Conservation (phyloP, 1,139 yeast genomes). For the Kodamaea ohmeri region DNA sequence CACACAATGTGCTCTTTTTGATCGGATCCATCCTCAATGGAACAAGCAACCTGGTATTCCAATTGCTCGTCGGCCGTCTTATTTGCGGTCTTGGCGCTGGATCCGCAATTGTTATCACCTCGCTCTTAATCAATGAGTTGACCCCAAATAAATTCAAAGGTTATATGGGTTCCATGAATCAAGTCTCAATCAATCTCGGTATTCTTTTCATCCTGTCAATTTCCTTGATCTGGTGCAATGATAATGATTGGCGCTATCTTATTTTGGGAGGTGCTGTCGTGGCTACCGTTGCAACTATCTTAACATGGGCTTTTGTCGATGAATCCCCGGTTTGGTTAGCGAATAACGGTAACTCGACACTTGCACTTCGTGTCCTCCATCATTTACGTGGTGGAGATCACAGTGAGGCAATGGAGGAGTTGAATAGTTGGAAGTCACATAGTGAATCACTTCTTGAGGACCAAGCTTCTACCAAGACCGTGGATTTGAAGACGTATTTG, state of each 20-base stretch:
- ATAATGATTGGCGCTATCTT: conserved; percentile 68
- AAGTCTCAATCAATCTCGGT: conserved; percentile 80
- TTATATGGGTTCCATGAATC: conserved; percentile 82
- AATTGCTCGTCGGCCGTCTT: conserved; percentile 66
- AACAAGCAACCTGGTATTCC: conserved; percentile 40
- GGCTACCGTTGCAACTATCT: conserved; percentile 47
- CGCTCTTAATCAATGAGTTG: conserved; percentile 76
- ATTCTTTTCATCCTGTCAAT: conserved; percentile 73
- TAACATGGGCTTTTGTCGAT: conserved; percentile 45
- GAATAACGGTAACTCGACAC: conserved; percentile 29
- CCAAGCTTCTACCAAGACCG: conserved; percentile 13
- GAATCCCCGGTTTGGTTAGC: conserved; percentile 88
- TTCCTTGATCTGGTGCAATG: conserved; percentile 67
- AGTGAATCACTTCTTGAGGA: conserved; percentile 8
- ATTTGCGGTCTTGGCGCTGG: conserved; percentile 88
- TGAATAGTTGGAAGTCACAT: conserved; percentile 32
- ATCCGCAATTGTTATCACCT: conserved; percentile 77
- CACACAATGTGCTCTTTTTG: conserved; percentile 55
- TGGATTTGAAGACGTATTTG: conserved; percentile 45
- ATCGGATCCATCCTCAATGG: conserved; percentile 71
- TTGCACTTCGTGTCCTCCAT: conserved; percentile 38
- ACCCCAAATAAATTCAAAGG: conserved; percentile 72
- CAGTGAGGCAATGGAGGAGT: conserved; percentile 35
- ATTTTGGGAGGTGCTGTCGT: conserved; percentile 57
- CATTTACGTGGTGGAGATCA: conserved; percentile 44